phyloP scores from a whole-genome alignment of 192 early-diverging fungal genomes.

The Coemansia sp. region DNA sequence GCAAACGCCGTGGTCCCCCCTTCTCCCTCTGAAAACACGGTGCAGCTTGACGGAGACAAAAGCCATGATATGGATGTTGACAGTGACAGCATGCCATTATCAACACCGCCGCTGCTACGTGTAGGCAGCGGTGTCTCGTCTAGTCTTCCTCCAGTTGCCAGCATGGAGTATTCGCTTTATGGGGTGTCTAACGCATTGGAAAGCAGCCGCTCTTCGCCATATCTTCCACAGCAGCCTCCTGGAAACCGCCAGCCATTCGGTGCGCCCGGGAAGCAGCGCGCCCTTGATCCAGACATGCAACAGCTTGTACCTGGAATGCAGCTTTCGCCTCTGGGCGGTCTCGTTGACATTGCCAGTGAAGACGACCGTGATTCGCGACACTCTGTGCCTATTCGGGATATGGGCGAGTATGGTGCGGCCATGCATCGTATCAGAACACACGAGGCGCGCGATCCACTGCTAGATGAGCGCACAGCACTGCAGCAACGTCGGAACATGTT shows the following conservation, averaged over 20 bases:
- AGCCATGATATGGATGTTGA: conserved; percentile 18
- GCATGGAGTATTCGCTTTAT: conserved; percentile 51
- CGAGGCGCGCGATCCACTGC: conserved; percentile 64
- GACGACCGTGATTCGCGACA: conserved; percentile 63
- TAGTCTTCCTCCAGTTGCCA: conserved; percentile 33
- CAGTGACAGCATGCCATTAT: background rate
- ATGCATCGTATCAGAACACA: conserved; percentile 59
- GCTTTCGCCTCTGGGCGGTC: conserved; percentile 37
- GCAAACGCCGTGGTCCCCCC: conserved; percentile 49
- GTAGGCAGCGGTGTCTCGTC: conserved; percentile 8
- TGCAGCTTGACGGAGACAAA: background rate
- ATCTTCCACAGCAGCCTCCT: background rate
- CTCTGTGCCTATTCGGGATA: conserved; percentile 68
- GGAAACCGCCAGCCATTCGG: background rate
- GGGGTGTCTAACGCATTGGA: conserved; percentile 13
- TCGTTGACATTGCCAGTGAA: conserved; percentile 48
- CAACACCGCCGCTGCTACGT: background rate
- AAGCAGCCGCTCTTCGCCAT: background rate
- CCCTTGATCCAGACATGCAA: conserved; percentile 9
- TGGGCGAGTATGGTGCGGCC: conserved; percentile 67
- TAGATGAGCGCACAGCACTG: conserved; percentile 63
- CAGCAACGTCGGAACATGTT: conserved; percentile 67
- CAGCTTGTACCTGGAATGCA: conserved; percentile 32
- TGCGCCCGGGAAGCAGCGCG: background rate
- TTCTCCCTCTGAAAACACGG: background rate